phyloP scores from a whole-genome alignment of 768 basidiomycete genomes.

The Leccinum disarticulatum region DNA sequence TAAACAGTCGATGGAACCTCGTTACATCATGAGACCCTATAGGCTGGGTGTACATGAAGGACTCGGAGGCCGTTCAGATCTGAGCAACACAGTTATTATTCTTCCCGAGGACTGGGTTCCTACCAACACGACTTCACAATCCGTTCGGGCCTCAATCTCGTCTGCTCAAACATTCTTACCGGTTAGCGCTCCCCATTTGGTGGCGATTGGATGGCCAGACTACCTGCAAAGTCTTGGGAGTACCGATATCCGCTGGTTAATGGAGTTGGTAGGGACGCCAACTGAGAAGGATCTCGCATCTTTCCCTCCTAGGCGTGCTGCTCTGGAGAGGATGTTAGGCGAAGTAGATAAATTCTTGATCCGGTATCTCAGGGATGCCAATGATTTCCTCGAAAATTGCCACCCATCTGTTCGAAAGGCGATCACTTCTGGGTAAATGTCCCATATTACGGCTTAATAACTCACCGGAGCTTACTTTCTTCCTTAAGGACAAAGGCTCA shows the following conservation, averaged over 20 bases:
- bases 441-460: not conserved
- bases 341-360: not conserved
- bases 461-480: not conserved
- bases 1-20: not conserved
- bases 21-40: constrained; percentile 1
- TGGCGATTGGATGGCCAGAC: not conserved
- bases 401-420: not conserved
- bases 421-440: not conserved
- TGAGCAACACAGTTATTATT: not conserved
- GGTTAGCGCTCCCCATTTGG: not conserved
- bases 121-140: not conserved
- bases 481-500: not conserved
- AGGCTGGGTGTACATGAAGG: not conserved
- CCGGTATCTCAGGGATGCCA: not conserved
- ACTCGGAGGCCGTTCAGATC: not conserved
- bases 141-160: not conserved
- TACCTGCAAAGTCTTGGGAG: not conserved
- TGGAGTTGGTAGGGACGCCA: not conserved
- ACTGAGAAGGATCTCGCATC: not conserved
- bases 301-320: not conserved
- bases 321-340: too few relatives aligned
- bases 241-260: not conserved
- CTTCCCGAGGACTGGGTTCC: constrained; percentile 1
- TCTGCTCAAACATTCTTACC: not conserved
- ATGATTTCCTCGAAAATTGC: not conserved